Evolutionary conservation across 331 rosid species (phyloP), one percentile per base, ranked within the genome.

Genomic region (Quercus phellos): DNA sequence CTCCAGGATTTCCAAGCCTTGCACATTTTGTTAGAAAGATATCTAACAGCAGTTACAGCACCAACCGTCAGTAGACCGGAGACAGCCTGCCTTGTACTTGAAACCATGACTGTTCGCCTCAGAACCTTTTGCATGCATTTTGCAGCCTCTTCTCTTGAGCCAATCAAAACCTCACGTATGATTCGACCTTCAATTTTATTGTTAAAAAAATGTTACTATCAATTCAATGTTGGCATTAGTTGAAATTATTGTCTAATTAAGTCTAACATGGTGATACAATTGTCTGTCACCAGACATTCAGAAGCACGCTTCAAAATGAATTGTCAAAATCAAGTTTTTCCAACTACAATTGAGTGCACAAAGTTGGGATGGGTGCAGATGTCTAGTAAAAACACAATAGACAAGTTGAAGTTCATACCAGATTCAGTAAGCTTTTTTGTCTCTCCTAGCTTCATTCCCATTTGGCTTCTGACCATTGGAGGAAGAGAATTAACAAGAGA

Each of bases 41-140:
- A 92, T 70, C 84, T 86, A 73, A 86, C 77, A 38, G 91, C 92
- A 64, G 85, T 87, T 54, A 88, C 86, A 78, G 91, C 95, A 19
- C 98, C 99, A 29, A 70, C 93, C 11, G 96, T 89, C 63, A 94
- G 77, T 30, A 94, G 79, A 68, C 99, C 94, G 54, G 98, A 89
- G 67, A 90, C 50, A 4, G 96, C 97, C 81, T 94, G 99, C 81
- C 98, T 90, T 83, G 92, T 89, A 80, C 97, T 94, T 79, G 98
- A 94, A 79, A 88, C 80, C 97, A 88, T 90, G 27, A 94, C 99
- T 80, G 46, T 90, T 69, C 83, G 91, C 83, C 85, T 82, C 86
- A 92, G 50, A 79, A 87, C 78, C 77, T 83, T 82, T 86, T 82
- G 90, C 92, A 92, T 85, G 90, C 89, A 88, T 79, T 87, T 87